Conservation (phyloP, 805 yeast species). For the Candida jianshihensis region DNA sequence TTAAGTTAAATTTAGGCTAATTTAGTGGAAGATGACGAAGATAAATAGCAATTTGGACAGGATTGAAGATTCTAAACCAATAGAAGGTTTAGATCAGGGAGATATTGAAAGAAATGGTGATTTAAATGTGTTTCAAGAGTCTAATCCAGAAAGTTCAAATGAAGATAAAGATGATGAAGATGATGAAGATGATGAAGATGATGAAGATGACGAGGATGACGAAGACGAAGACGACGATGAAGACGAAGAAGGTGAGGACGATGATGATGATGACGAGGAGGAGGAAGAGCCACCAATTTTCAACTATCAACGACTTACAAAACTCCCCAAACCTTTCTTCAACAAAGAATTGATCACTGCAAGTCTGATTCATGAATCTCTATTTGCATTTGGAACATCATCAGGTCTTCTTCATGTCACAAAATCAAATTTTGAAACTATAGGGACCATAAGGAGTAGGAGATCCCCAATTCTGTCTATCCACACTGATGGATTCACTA, state of each 20-base stretch:
- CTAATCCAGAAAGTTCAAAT: too few species aligned
- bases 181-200: background rate
- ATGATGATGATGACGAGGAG: slow-evolving; percentile 30
- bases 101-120: too few species aligned
- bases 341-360: slow-evolving; percentile 73
- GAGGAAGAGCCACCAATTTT: slow-evolving; percentile 64
- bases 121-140: too few species aligned
- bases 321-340: slow-evolving; percentile 67
- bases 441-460: slow-evolving; percentile 78
- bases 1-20: too few species aligned
- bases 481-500: slow-evolving; percentile 61
- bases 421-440: slow-evolving; percentile 46
- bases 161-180: background rate
- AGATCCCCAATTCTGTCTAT: slow-evolving; percentile 75
- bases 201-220: background rate
- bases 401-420: slow-evolving; percentile 74
- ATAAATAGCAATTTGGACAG: too few species aligned
- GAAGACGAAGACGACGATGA: background rate
- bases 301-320: slow-evolving; percentile 63
- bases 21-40: too few species aligned
- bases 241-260: slow-evolving; percentile 9
- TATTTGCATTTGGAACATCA: slow-evolving; percentile 82
- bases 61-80: too few species aligned
- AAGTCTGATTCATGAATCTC: slow-evolving; percentile 48
- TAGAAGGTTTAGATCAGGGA: too few species aligned